These are phyloP conservation scores for Candida stauntonica DNA, from an alignment of 805 yeast species.

Conservation along the genomic window DNA sequence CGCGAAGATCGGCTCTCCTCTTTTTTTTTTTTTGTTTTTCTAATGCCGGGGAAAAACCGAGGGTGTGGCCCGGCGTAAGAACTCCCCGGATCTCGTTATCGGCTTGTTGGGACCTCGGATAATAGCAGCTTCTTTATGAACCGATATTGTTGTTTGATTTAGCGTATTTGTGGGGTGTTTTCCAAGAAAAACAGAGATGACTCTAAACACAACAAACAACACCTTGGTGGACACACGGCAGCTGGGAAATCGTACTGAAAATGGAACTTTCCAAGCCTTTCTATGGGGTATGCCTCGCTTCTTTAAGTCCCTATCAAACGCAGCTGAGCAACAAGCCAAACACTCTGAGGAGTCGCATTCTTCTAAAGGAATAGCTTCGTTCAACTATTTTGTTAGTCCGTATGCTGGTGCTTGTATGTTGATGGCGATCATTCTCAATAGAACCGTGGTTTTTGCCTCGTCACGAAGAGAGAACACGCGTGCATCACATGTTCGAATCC, in stretches of 20 bases:
- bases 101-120: too few relatives aligned
- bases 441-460: slow-evolving; percentile 56
- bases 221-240: background rate
- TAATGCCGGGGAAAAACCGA: too few relatives aligned
- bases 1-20: too few relatives aligned
- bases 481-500: slow-evolving; percentile 14
- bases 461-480: slow-evolving; percentile 35
- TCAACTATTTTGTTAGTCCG: slow-evolving; percentile 44
- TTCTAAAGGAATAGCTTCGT: slow-evolving; percentile 4
- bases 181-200: too few relatives aligned
- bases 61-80: background rate
- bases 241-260: background rate
- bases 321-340: slow-evolving; percentile 14
- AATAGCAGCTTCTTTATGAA: too few relatives aligned
- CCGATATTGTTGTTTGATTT: too few relatives aligned
- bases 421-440: slow-evolving; percentile 53
- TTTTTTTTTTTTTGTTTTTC: too few relatives aligned
- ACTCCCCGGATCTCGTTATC: background rate
- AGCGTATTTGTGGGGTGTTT: too few relatives aligned
- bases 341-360: slow-evolving; percentile 2
- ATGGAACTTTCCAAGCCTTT: too few relatives aligned
- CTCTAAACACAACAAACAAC: background rate
- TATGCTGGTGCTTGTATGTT: slow-evolving; percentile 51
- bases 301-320: slow-evolving; percentile 8
- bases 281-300: slow-evolving; percentile 9